Evolutionary conservation across 805 yeast genomes (phyloP).

Genomic region (Candida sonorensis): DNA sequence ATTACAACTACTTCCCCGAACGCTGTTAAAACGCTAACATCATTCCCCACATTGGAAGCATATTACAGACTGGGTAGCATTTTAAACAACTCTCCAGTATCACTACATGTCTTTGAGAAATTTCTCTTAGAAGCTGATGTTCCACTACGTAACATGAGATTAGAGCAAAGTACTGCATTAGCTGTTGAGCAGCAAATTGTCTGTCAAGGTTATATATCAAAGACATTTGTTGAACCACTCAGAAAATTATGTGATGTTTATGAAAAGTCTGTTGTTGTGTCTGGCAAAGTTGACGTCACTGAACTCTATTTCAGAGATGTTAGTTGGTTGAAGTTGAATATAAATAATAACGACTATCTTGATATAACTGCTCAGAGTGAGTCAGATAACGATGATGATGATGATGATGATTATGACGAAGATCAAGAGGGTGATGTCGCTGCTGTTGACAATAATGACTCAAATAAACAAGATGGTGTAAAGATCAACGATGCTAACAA

Average conservation of each 20-base stretch:
- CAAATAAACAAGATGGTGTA: background rate
- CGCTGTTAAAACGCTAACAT: slow-evolving; percentile 13
- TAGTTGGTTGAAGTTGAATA: slow-evolving; percentile 48
- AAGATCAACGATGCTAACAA: too few species aligned
- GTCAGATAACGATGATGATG: slow-evolving; percentile 6
- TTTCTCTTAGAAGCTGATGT: slow-evolving; percentile 54
- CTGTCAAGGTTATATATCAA: slow-evolving; percentile 54
- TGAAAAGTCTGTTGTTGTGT: slow-evolving; percentile 29
- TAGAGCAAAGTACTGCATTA: slow-evolving; percentile 35
- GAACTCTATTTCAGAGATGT: slow-evolving; percentile 59
- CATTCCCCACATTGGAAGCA: slow-evolving; percentile 45
- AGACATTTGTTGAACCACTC: slow-evolving; percentile 29
- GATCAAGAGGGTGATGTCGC: slow-evolving; percentile 19
- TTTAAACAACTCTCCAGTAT: slow-evolving; percentile 45
- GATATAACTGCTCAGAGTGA: slow-evolving; percentile 5
- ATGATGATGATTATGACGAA: slow-evolving; percentile 2
- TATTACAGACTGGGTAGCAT: slow-evolving; percentile 42
- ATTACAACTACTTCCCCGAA: slow-evolving; percentile 1
- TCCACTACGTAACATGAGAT: slow-evolving; percentile 28
- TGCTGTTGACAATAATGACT: slow-evolving; percentile 1
- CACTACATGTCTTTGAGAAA: slow-evolving; percentile 50
- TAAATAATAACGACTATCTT: slow-evolving; percentile 2
- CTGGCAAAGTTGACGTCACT: slow-evolving; percentile 41
- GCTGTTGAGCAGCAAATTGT: slow-evolving; percentile 55
- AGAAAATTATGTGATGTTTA: slow-evolving; percentile 42